Evolutionary conservation across 2,329 filamentous ascomycete genomes (phyloP).

Genomic region (Pyrenochaeta sp.): DNA sequence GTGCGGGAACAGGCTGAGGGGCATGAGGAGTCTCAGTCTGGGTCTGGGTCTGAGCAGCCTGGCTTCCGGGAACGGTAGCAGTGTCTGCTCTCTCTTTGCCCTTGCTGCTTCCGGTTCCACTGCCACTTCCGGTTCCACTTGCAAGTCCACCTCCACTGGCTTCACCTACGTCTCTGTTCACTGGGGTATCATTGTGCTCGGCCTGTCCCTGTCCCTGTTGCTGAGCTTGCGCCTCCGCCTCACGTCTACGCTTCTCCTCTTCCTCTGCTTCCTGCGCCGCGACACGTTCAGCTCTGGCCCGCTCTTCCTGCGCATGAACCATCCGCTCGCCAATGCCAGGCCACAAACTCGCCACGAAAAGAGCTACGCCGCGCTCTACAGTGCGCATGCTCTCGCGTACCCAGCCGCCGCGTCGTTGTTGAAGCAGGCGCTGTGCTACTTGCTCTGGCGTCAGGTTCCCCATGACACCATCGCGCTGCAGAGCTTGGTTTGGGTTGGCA

Average conservation of each 20-base stretch:
- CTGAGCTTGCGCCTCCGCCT: constrained; percentile 14
- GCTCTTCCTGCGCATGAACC: constrained; percentile 63
- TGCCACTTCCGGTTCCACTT: too few species aligned
- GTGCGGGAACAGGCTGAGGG: too few species aligned
- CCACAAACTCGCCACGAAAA: constrained; percentile 69
- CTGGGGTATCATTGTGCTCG: too few species aligned
- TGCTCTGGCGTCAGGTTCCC: constrained; percentile 50
- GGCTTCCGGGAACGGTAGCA: too few species aligned
- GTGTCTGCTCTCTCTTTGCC: constrained; percentile 25
- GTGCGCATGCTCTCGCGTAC: constrained; percentile 50
- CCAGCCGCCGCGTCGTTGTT: constrained; percentile 45
- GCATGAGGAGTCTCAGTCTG: too few species aligned
- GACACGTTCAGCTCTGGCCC: constrained; percentile 42
- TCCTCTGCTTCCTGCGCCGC: constrained; percentile 29
- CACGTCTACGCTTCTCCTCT: constrained; percentile 27
- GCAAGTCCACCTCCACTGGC: too few species aligned
- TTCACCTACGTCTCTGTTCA: constrained; percentile 22
- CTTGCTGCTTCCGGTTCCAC: constrained; percentile 15
- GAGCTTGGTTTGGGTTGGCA: constrained; percentile 5
- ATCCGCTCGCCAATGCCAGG: constrained; percentile 69
- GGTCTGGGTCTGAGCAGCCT: too few species aligned
- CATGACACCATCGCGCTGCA: constrained; percentile 9
- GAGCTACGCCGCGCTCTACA: constrained; percentile 63
- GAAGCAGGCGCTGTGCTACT: constrained; percentile 50
- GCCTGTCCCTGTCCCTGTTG: constrained; percentile 18